Evolutionary conservation across 495 filamentous ascomycete genomes (phyloP).

Genomic region (Aspergillus conjunctus): DNA sequence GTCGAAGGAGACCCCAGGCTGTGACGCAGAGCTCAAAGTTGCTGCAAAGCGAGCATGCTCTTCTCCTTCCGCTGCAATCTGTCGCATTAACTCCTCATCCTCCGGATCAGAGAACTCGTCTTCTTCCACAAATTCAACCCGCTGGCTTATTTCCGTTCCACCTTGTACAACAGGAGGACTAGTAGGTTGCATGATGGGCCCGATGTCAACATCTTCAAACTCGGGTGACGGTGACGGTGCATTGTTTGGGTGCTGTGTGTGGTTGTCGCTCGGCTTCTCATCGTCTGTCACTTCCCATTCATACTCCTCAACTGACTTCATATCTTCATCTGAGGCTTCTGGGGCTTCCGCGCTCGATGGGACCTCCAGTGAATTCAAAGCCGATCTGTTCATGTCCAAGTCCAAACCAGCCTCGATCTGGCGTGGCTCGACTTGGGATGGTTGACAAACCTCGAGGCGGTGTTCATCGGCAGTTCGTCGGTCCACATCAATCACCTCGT

Average conservation of each 20-base stretch:
- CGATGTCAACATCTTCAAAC: slow-evolving; percentile 52
- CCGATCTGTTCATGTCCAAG: neutral
- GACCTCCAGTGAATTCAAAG: neutral
- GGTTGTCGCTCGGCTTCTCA: slow-evolving; percentile 8
- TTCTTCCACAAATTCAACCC: slow-evolving; percentile 38
- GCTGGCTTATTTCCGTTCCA: slow-evolving; percentile 28
- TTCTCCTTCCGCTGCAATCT: slow-evolving; percentile 84
- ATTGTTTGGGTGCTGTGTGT: slow-evolving; percentile 1
- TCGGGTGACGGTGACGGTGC: slow-evolving; percentile 52
- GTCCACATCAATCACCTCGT: slow-evolving; percentile 49
- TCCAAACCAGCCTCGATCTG: neutral
- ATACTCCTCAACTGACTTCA: neutral
- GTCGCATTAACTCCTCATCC: slow-evolving; percentile 82
- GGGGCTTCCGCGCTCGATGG: neutral
- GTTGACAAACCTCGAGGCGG: neutral
- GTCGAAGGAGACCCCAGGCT: slow-evolving; percentile 64
- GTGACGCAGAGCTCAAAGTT: slow-evolving; percentile 67
- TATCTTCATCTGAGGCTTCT: neutral
- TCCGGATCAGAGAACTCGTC: slow-evolving; percentile 79
- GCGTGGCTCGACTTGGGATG: neutral
- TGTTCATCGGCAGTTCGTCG: slow-evolving; percentile 28
- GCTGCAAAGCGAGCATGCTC: slow-evolving; percentile 92
- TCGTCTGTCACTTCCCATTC: slow-evolving; percentile 12
- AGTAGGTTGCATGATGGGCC: neutral
- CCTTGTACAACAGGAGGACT: slow-evolving; percentile 1